Base-by-base conservation (phyloP, 192 early-diverging fungal genomes). In the Dissophora globulifera region DNA sequence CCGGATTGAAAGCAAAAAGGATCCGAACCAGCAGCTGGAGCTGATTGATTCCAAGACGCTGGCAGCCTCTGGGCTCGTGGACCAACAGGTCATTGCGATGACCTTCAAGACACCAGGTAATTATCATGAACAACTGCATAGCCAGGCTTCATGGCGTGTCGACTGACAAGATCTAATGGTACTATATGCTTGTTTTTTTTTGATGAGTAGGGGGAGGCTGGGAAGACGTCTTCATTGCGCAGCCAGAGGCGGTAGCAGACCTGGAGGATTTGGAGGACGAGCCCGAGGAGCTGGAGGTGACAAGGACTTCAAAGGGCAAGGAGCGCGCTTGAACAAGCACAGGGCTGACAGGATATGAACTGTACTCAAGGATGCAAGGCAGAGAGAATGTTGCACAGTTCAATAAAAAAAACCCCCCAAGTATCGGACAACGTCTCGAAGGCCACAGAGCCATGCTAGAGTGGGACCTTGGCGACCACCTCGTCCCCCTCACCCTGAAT, bases 21-120 rank as follows among this genome's bases (percentile, higher is more conserved):
- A 62, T 48, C 54, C 67, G 20, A 52, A 12, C 29, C 50, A 42
- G 38, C 58, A 56, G 27, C 40, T 50, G 15, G 40, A 50, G 22
- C 41, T 74, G 23, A 57, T 45, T 7, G 62, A 74, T 25, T 33
- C 46, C 46, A 64, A 74, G 45, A 56, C 69, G 19, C 41, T 64
- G 30, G 9, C 41, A 9, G 55, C 51, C 22, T 63, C 61, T 5
- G 69, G 69, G 52, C 48, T 74, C 20, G 69, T 74, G 22, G 69
- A 74, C n/a, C 69, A 74, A 19, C 69, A 74, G 25, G 49, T 64
- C 4, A 40, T 74, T 47, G 60, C 62, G 12, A 58, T 74, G 69
- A 52, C 56, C 12, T 58, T 64, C 25, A 74, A 64, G 56, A 64
- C 52, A 33, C 40, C 46, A 16, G 32, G 69, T 74, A 72, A 55